phyloP scores from a whole-genome alignment of 2,329 filamentous ascomycete genomes.

The Cladosporium oxysporum region DNA sequence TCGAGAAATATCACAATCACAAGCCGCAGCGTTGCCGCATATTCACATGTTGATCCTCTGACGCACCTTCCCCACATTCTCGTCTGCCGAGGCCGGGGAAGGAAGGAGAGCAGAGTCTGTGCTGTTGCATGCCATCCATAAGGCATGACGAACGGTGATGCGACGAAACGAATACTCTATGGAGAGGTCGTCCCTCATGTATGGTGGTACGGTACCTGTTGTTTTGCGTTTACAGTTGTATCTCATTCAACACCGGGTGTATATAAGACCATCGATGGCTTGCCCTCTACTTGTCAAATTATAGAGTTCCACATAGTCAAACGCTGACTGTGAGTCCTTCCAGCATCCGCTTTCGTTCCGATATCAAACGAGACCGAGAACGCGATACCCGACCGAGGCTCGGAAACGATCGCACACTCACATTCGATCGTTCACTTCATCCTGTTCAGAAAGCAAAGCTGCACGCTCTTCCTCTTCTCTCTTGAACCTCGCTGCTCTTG shows the following conservation, averaged over 20 bases:
- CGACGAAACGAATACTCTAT: not conserved
- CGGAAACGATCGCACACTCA: not conserved
- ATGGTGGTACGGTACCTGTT: not conserved
- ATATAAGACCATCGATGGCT: not conserved
- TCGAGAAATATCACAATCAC: slow-evolving; percentile 7
- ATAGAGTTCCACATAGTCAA: not conserved
- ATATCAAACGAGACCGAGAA: not conserved
- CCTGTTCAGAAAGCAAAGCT: not conserved
- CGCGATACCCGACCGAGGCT: not conserved
- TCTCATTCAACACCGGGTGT: not conserved
- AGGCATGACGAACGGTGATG: not conserved
- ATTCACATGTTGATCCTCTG: slow-evolving; percentile 10
- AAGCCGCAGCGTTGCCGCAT: not conserved
- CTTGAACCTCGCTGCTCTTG: not conserved
- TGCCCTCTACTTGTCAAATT: not conserved
- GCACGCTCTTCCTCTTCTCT: not conserved
- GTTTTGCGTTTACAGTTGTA: not conserved
- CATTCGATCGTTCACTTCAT: not conserved
- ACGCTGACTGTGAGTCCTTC: not conserved
- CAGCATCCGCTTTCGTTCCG: slow-evolving; percentile 1
- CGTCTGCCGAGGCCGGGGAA: slow-evolving; percentile 6
- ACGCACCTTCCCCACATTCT: slow-evolving; percentile 13
- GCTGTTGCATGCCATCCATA: not conserved
- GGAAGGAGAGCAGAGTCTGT: not conserved
- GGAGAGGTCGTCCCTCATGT: too few species aligned